phyloP scores from a whole-genome alignment of 2,329 filamentous ascomycete genomes.

The Colletotrichum gigasporum region DNA sequence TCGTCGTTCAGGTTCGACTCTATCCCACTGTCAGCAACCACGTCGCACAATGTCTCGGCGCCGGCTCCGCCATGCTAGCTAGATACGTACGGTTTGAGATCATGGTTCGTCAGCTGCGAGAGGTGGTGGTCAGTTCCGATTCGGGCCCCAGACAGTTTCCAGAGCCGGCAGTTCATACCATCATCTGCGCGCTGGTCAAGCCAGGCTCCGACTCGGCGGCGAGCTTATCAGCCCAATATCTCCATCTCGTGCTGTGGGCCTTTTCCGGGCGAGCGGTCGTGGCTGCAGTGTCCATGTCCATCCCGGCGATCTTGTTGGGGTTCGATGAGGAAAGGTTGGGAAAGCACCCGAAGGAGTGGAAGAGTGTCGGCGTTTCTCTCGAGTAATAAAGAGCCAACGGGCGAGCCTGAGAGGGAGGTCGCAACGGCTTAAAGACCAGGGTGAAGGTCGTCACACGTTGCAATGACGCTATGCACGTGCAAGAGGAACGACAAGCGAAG shows the following conservation, averaged over 20 bases:
- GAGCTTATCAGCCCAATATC: constrained; percentile 65
- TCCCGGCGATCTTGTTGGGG: not conserved
- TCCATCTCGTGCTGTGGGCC: constrained; percentile 48
- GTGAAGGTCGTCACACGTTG: constrained; percentile 1
- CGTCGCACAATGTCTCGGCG: not conserved
- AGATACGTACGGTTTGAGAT: constrained; percentile 68
- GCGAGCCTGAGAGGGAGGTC: not conserved
- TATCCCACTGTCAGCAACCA: not conserved
- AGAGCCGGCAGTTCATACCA: constrained; percentile 59
- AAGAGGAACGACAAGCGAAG: not conserved
- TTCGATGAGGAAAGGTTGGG: not conserved
- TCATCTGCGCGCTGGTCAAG: constrained; percentile 80
- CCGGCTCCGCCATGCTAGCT: too few species aligned
- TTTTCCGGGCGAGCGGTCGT: constrained; percentile 28
- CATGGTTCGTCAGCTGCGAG: constrained; percentile 79
- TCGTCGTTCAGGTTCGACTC: constrained; percentile 79
- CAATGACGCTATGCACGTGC: constrained; percentile 28
- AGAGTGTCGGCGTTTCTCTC: not conserved
- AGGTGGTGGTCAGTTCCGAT: not conserved
- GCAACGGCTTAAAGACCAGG: constrained; percentile 3
- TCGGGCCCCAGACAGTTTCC: not conserved
- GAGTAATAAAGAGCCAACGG: constrained; percentile 1
- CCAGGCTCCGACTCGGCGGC: constrained; percentile 81
- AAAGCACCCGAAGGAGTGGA: not conserved
- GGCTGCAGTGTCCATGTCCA: constrained; percentile 25